Base-by-base conservation (phyloP, 192 early-diverging fungal species). In the Gorgonomyces haynaldii region DNA sequence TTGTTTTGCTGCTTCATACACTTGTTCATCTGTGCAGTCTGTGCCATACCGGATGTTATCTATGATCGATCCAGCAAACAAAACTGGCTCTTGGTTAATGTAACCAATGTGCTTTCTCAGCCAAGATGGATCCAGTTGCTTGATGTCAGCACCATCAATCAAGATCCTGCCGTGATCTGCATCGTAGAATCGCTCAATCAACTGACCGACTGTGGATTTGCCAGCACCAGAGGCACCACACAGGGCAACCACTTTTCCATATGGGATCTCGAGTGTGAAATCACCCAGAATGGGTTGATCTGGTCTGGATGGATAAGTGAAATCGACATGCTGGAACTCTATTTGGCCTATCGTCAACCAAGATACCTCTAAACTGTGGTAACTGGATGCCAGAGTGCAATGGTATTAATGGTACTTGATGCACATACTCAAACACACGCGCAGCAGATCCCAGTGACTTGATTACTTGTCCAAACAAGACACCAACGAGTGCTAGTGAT, bases 171-270 rank as follows among this genome's bases (percentile, higher is more conserved):
- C 65, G 16, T 9, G 4, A 24, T 42, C 49, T 15, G 40, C 32
- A 39, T 67, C 65, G 44, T 67, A 67, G 28, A 64, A 67, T 3
- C 65, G 37, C 53, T 67, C 65, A 29, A 67, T 55, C 12, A 67
- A 51, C 49, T 64, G 61, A 34, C 61, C 61, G 23, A 66, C 46
- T 1, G 64, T 66, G 6, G 28, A 37, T 26, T 66, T 66, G 9
- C 64, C 64, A 39, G 54, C 55, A 22, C 64, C 64, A 45, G 34
- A 41, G 1, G 31, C 25, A 5, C 64, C 64, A 37, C 61, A 65
- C 1, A 66, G 36, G 5, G 64, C 64, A 42, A 66, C 53, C 3
- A 66, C 46, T 12, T 29, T 54, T 5, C 64, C 64, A 22, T 38
- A 34, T 6, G 62, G 61, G 4, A 66, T 30, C 5, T 21, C 8